Evolutionary conservation across 148 eudicot species (phyloP), one percentile per base, ranked within the genome.

Genomic region (Persicaria maculosa): DNA sequence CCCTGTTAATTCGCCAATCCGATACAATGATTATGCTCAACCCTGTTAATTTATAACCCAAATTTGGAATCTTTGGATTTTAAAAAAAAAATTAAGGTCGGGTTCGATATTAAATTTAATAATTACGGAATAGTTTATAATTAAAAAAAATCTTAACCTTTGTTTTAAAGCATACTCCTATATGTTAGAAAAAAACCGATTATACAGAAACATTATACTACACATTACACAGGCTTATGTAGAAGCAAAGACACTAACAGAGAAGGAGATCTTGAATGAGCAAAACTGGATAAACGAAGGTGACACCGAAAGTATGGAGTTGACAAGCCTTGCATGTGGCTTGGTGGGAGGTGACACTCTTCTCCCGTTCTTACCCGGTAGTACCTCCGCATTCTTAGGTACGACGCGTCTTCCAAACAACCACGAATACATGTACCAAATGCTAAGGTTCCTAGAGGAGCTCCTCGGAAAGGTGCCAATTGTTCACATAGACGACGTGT

Each of bases 161-260:
- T n/a, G n/a, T n/a, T n/a, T n/a, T n/a, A n/a, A n/a, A n/a, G n/a
- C n/a, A n/a, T n/a, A n/a, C n/a, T n/a, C n/a, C n/a, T n/a, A n/a
- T n/a, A n/a, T n/a, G n/a, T n/a, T n/a, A n/a, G n/a, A n/a, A n/a
- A n/a, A n/a, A n/a, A n/a, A n/a, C n/a, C n/a, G n/a, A n/a, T n/a
- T n/a, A n/a, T n/a, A n/a, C n/a, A n/a, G n/a, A n/a, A n/a, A n/a
- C n/a, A n/a, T n/a, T n/a, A n/a, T n/a, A n/a, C n/a, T n/a, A n/a
- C n/a, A n/a, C n/a, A n/a, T n/a, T n/a, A n/a, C 40, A 31, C 40
- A 87, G 89, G 83, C 53, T 1, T 85, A 89, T 54, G 5, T 46
- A 65, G 44, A 58, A 4, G 79, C 89, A 7, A 89, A 87, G 78
- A 87, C 89, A 68, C 73, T 78, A 55, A 79, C 88, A 12, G 93